phyloP scores from a whole-genome alignment of 768 basidiomycete genomes.

The Cystobasidium ongulense region DNA sequence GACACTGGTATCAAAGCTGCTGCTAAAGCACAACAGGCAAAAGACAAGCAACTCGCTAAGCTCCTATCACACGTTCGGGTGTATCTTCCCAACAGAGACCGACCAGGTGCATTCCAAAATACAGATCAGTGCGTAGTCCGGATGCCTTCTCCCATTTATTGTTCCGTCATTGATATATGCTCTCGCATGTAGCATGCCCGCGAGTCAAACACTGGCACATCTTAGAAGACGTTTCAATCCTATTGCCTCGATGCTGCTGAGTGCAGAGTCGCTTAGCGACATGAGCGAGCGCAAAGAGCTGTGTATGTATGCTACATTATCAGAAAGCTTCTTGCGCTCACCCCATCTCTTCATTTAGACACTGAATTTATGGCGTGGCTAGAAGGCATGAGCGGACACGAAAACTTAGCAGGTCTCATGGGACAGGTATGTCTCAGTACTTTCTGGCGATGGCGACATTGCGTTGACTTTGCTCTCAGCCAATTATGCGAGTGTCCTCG shows the following conservation, averaged over 20 bases:
- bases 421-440: slow-evolving; percentile 51
- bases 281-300: slow-evolving; percentile 80
- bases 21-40: slow-evolving; percentile 58
- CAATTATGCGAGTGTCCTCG: slow-evolving; percentile 1
- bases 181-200: slow-evolving; percentile 32
- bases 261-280: slow-evolving; percentile 86
- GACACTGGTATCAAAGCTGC: slow-evolving; percentile 73
- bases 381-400: slow-evolving; percentile 39
- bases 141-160: not conserved
- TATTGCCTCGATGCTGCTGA: slow-evolving; percentile 71
- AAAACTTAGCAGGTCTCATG: slow-evolving; percentile 46
- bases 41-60: slow-evolving; percentile 65
- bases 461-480: not conserved
- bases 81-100: slow-evolving; percentile 68
- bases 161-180: not conserved
- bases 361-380: slow-evolving; percentile 56
- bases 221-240: slow-evolving; percentile 83
- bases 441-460: not conserved
- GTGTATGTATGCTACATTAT: slow-evolving; percentile 65
- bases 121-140: slow-evolving; percentile 69
- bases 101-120: slow-evolving; percentile 64
- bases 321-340: slow-evolving; percentile 82
- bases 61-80: slow-evolving; percentile 65
- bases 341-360: slow-evolving; percentile 97
- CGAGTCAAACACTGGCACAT: slow-evolving; percentile 61